A percentile compares a stretch with the other conserved stretches of the same genome.
Evolutionary conservation across 352 stramenopile species (phyloP).

Genomic region (Halophytophthora batemanensis): DNA sequence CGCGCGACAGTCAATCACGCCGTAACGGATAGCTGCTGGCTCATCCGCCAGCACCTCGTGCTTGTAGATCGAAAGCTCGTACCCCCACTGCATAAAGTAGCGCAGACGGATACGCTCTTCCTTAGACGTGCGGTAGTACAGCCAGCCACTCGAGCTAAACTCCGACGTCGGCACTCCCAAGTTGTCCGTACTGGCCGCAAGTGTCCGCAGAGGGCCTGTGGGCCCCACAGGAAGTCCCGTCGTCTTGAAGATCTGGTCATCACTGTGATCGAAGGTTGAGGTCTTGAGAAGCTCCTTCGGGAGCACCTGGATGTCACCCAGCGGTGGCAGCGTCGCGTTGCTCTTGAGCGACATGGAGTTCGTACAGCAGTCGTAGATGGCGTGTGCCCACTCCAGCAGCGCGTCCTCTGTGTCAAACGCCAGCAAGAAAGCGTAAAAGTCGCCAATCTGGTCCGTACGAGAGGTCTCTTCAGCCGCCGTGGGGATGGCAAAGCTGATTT

Average conservation of each 20-base stretch:
- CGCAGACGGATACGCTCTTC: slow-evolving; percentile 79
- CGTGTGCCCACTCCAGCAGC: slow-evolving; percentile 67
- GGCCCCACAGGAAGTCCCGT: slow-evolving; percentile 21
- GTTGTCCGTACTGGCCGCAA: slow-evolving; percentile 5
- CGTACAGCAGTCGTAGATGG: slow-evolving; percentile 85
- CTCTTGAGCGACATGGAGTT: slow-evolving; percentile 87
- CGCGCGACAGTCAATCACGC: slow-evolving; percentile 82
- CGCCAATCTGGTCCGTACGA: slow-evolving; percentile 63
- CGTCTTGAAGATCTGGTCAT: slow-evolving; percentile 34
- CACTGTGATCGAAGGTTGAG: slow-evolving; percentile 60
- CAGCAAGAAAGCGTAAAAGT: slow-evolving; percentile 76
- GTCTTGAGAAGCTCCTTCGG: slow-evolving; percentile 85
- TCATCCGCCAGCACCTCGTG: slow-evolving; percentile 82
- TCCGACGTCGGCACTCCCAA: slow-evolving; percentile 22
- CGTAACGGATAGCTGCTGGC: slow-evolving; percentile 75
- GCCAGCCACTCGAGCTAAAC: slow-evolving; percentile 78
- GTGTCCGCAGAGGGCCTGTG: slow-evolving; percentile 12
- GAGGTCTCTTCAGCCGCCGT: slow-evolving; percentile 54
- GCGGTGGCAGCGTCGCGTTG: slow-evolving; percentile 48
- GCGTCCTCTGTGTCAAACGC: slow-evolving; percentile 76
- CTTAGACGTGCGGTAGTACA: slow-evolving; percentile 82
- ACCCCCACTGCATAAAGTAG: slow-evolving; percentile 88
- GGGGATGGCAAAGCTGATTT: slow-evolving; percentile 79
- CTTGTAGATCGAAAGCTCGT: slow-evolving; percentile 89
- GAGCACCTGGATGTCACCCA: slow-evolving; percentile 77